Conservation (phyloP, 306 rosid species). For the Luffa aegyptiaca region DNA sequence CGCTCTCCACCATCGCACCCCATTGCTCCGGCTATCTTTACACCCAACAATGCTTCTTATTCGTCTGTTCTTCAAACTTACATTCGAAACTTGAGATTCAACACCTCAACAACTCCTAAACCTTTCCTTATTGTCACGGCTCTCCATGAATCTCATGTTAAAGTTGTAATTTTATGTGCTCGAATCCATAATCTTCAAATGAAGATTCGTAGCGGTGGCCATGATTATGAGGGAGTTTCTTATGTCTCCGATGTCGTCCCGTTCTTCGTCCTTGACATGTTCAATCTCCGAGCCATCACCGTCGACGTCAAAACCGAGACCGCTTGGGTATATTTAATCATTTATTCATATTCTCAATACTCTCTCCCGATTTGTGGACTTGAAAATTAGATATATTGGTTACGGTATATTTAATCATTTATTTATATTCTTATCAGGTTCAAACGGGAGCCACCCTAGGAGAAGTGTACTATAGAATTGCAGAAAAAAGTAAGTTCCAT, state of each 20-base stretch:
- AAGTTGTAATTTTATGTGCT: slow-evolving; percentile 31
- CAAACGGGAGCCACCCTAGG: slow-evolving; percentile 47
- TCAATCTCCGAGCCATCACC: slow-evolving; percentile 33
- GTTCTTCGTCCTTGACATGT: slow-evolving; percentile 47
- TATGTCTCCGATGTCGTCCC: slow-evolving; percentile 26
- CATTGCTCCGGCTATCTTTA: slow-evolving; percentile 27
- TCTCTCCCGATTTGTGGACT: too few species aligned
- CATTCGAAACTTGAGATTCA: slow-evolving; percentile 55
- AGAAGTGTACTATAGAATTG: slow-evolving; percentile 38
- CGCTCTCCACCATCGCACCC: neutral
- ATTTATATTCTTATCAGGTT: slow-evolving; percentile 1
- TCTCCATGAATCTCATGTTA: slow-evolving; percentile 32
- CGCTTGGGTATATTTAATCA: slow-evolving; percentile 15
- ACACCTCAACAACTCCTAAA: slow-evolving; percentile 35
- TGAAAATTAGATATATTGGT: too few species aligned
- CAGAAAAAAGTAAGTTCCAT: slow-evolving; percentile 24
- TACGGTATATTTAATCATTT: neutral
- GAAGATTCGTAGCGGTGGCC: slow-evolving; percentile 53
- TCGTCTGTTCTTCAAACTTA: slow-evolving; percentile 36
- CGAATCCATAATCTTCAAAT: slow-evolving; percentile 26
- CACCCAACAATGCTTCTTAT: slow-evolving; percentile 23
- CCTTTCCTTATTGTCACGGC: slow-evolving; percentile 43
- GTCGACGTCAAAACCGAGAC: slow-evolving; percentile 18
- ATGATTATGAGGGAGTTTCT: slow-evolving; percentile 48
- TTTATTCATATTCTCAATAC: neutral